Evolutionary conservation across 2,329 filamentous ascomycete genomes (phyloP).

Genomic region (Venturia aucupariae): DNA sequence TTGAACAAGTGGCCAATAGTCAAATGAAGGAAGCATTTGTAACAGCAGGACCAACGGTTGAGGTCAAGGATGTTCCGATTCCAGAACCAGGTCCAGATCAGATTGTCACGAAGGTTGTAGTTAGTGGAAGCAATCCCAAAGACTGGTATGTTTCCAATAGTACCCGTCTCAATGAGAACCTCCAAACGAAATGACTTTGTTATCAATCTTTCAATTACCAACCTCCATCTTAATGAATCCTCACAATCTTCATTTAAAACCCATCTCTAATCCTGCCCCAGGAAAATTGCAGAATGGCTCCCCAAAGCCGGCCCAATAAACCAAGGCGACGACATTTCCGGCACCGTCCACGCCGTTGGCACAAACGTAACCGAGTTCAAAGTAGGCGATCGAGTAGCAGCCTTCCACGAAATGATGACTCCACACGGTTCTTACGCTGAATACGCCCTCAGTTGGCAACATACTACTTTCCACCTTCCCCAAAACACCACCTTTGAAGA

Average conservation of each 20-base stretch:
- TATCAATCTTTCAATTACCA: too few relatives aligned
- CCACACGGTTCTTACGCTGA: slow-evolving; percentile 50
- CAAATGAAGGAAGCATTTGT: slow-evolving; percentile 25
- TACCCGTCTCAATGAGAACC: neutral
- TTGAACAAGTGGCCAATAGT: neutral
- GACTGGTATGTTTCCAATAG: slow-evolving; percentile 33
- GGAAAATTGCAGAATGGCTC: slow-evolving; percentile 14
- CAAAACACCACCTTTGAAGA: slow-evolving; percentile 41
- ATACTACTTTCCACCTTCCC: slow-evolving; percentile 50
- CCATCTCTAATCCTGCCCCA: neutral
- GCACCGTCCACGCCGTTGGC: slow-evolving; percentile 46
- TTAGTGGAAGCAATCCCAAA: slow-evolving; percentile 36
- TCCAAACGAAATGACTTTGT: too few relatives aligned
- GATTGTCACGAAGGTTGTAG: slow-evolving; percentile 22
- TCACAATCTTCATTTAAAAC: too few relatives aligned
- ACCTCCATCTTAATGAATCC: too few relatives aligned
- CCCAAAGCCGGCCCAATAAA: slow-evolving; percentile 27
- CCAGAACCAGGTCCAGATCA: slow-evolving; percentile 22
- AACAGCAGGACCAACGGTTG: slow-evolving; percentile 24
- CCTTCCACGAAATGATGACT: slow-evolving; percentile 45
- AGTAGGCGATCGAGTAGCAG: slow-evolving; percentile 47
- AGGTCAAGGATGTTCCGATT: slow-evolving; percentile 29
- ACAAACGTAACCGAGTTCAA: slow-evolving; percentile 48
- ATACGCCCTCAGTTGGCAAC: slow-evolving; percentile 47
- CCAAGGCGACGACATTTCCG: slow-evolving; percentile 47